Evolutionary conservation across 2,329 filamentous ascomycete genomes (phyloP), one percentile per base, ranked within the genome.

Genomic region (Scedosporium minutisporum): DNA sequence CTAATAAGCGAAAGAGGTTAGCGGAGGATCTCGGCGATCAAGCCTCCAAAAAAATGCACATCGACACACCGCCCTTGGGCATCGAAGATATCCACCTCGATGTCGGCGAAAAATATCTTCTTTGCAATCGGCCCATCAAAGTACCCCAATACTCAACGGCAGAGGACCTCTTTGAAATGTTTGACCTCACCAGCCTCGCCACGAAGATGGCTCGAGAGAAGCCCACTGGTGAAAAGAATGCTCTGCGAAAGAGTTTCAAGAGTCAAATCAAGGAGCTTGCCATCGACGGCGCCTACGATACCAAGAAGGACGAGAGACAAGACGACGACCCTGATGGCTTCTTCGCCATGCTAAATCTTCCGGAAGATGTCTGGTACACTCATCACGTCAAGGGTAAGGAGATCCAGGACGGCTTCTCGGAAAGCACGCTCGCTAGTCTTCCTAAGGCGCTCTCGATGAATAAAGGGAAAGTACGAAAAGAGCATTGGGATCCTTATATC

Each of bases 211-310:
- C 85, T 65, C 80, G 85, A 65, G 82, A 82, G 61, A 83, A 86
- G 69, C 83, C 84, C 14, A 86, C 86, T 70, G 85, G 85, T 66
- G 82, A 86, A 71, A 87, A 87, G 77, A 87, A 87, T 69, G 83
- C 82, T 66, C 76, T 88, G 58, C 80, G 85, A 27, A 87, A 87
- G 71, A 87, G 85, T 16, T 88, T 87, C 76, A 88, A 88, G 72
- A 84, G 84, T 61, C 83, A 87, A 66, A 85, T 88, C 71, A 87
- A 87, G 76, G 81, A 80, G 57, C 74, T 87, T 38, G 83, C 83
- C 42, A 77, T 88, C 27, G 80, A 80, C 61, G 85, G 85, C 9
- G 81, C 84, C 64, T 88, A 86, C 67, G 85, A 87, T 67, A 71
- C 73, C 61, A 85, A 84, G 74, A 82, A 83, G 67, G 82, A 85